A percentile compares a stretch with the other conserved stretches of the same genome.
These are phyloP conservation scores for Penicillium alfredii DNA, from an alignment of 495 filamentous ascomycete species.

Conservation along the genomic window DNA sequence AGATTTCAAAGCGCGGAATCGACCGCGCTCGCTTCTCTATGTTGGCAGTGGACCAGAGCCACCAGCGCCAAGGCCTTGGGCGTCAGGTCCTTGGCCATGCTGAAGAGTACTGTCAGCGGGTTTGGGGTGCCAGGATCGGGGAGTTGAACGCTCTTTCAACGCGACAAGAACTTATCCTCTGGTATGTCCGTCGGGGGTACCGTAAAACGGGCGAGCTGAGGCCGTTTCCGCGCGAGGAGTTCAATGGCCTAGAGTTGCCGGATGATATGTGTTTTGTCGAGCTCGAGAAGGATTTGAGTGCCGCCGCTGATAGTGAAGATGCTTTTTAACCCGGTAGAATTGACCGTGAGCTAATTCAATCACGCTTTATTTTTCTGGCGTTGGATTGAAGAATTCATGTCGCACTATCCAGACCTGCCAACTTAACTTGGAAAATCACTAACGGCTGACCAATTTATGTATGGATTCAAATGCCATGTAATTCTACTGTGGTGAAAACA, in stretches of 20 bases:
- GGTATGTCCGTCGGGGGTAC: conserved; percentile 43
- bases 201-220: conserved; percentile 27
- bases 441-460: no score
- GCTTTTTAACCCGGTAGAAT: no score
- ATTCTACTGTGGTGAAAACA: no score
- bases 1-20: conserved; percentile 17
- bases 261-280: conserved; percentile 37
- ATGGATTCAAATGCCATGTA: no score
- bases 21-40: conserved; percentile 32
- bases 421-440: no score
- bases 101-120: conserved; percentile 28
- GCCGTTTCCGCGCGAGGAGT: conserved; percentile 35
- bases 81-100: conserved; percentile 33
- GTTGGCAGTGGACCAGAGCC: conserved; percentile 34
- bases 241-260: conserved; percentile 21
- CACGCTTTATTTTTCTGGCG: no score
- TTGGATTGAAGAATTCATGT: no score
- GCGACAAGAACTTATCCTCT: conserved; percentile 34
- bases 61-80: conserved; percentile 37
- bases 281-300: conserved; percentile 16
- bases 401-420: no score
- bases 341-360: no score
- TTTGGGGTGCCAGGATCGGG: conserved; percentile 25
- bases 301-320: no score
- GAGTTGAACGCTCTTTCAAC: conserved; percentile 37